Base-by-base conservation (phyloP, 345 rosid species). In the Isatis tinctoria region DNA sequence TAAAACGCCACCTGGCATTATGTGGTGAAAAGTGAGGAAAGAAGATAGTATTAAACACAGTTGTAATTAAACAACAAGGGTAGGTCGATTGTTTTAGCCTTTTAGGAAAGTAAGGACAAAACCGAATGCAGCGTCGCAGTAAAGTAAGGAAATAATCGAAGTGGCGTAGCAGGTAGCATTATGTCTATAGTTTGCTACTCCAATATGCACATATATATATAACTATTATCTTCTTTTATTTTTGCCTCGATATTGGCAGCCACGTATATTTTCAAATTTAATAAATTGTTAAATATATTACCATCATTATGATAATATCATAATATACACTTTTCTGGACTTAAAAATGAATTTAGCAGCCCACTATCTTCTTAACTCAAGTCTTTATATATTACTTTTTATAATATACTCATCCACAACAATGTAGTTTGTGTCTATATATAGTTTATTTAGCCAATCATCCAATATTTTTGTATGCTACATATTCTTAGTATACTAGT, bases 121-220 rank as follows among this genome's bases (percentile, higher is more conserved):
- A 13, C 22, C 9, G 51, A 37, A 26, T 67, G 26, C 60, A 67
- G 7, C 72, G 49, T 67, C 24, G 62, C 40, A 68, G 41, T 53
- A 13, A 69, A 57, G 66, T 45, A 69, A 70, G 18, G 60, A 47
- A 56, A 14, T 37, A 22, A 33, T 33, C 58, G 39, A 35, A 70
- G 74, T 70, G 65, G 26, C 74, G 65, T 47, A 45, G 65, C 65
- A 57, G 74, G 74, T 33, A 71, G 48, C 49, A 60, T 49, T 11
- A 49, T 27, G 18, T 60, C 16, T 65, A n/a, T 43, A 27, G 65
- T 37, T 22, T 12, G 33, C 49, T 13, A 13, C 32, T 58, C 26
- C 61, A 57, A 30, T 16, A 16, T 3, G n/a, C 12, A 30, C 14
- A 6, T 13, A 14, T 33, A 30, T 52, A 14, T 54, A 5, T 51